Base-by-base conservation (phyloP, 805 yeast genomes). In the Starmerella vitae region DNA sequence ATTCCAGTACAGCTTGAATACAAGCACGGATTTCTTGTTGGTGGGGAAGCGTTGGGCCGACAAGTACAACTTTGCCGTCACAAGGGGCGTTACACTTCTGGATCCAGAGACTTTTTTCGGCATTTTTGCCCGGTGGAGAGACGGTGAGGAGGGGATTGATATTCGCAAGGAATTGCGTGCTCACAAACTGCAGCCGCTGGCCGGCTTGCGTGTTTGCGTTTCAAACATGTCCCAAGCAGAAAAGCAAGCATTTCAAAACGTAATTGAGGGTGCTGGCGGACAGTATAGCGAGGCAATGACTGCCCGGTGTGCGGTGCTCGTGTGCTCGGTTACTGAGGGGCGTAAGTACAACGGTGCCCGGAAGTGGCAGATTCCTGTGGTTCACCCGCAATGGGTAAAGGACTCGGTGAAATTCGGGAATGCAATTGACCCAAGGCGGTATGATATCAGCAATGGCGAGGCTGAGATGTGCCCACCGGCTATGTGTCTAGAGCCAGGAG, bases 71-170 rank as follows among this genome's bases (percentile, higher is more conserved):
- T 74, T 60, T 57, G 68, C 73, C 24, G 63, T 72, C 6, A 54
- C 39, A 20, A 9, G 15, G 5, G 86, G 80, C 57, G 66, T 83
- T 24, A 56, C 56, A 31, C 73, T 82, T 47, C 53, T 82, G 14
- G 53, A 58, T 10, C 68, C 74, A 0, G 63, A 65, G 2, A 57
- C 68, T 6, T 59, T 81, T 5, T 49, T 58, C 18, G 55, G 54
- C 17, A 46, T 74, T 9, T 66, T 74, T 48, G 59, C 61, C 13
- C 56, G 57, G 5, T 79, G 84, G 85, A 50, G 65, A 10, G n/a
- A 13, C 15, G 28, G 12, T 7, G 30, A 34, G 10, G n/a, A 27
- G 18, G 70, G 65, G 34, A 43, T 61, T 9, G 55, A 56, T 12
- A 37, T 53, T 24, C 42, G 44, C 22, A 35, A 39, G 15, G 57